phyloP scores from a whole-genome alignment of 2,329 filamentous ascomycete genomes.

The Colletotrichum brevisporum region DNA sequence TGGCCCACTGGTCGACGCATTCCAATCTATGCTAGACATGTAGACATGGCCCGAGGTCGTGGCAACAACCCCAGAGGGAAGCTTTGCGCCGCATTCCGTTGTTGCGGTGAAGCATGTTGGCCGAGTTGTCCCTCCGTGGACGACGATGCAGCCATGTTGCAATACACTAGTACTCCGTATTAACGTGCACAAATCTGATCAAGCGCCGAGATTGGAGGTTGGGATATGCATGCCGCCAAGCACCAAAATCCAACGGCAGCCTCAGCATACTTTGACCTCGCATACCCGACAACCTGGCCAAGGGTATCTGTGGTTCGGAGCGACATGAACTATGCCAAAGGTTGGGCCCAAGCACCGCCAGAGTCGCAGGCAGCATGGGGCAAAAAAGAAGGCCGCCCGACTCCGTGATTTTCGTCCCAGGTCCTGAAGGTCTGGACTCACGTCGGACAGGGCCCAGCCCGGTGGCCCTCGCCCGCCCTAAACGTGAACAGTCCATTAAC shows the following conservation, averaged over 20 bases:
- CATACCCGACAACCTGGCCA: slow-evolving; percentile 31
- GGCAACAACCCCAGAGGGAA: neutral
- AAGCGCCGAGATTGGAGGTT: slow-evolving; percentile 24
- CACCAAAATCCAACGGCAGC: slow-evolving; percentile 26
- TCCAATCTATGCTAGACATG: slow-evolving; percentile 2
- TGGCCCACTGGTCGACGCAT: neutral
- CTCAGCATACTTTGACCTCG: slow-evolving; percentile 36
- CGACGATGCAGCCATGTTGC: neutral
- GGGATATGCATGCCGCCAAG: slow-evolving; percentile 16
- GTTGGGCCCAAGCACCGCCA: slow-evolving; percentile 7
- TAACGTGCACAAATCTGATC: slow-evolving; percentile 16
- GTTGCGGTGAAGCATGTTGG: slow-evolving; percentile 7
- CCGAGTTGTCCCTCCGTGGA: neutral
- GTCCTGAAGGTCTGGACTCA: slow-evolving; percentile 29
- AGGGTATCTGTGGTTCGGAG: slow-evolving; percentile 10
- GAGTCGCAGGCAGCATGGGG: slow-evolving; percentile 27
- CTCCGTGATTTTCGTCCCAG: slow-evolving; percentile 29
- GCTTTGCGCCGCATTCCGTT: slow-evolving; percentile 5
- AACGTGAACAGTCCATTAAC: slow-evolving; percentile 9
- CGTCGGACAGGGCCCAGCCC: slow-evolving; percentile 27
- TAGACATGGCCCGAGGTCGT: slow-evolving; percentile 4
- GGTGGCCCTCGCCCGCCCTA: slow-evolving; percentile 13
- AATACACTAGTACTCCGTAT: neutral
- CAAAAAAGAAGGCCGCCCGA: slow-evolving; percentile 15
- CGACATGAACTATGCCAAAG: slow-evolving; percentile 8